phyloP scores from a whole-genome alignment of 306 rosid species.

The Lablab purpureus region DNA sequence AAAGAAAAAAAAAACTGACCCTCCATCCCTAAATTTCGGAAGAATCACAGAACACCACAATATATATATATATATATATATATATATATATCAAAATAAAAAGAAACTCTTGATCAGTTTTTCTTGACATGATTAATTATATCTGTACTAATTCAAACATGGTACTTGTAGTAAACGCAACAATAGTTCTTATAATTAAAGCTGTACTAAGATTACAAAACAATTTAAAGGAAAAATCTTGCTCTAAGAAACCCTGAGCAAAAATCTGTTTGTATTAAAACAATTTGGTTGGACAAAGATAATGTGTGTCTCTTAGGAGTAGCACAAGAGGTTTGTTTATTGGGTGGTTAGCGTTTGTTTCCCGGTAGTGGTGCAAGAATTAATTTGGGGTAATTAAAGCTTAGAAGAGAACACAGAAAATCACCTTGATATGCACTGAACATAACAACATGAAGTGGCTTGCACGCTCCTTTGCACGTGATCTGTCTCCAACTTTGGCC shows the following conservation, averaged over 20 bases:
- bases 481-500: slow-evolving; percentile 33
- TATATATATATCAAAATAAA: too few species aligned
- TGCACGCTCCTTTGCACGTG: slow-evolving; percentile 47
- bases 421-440: too few species aligned
- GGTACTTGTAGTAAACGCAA: too few species aligned
- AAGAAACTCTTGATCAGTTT: neutral
- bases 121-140: neutral
- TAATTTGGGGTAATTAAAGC: slow-evolving; percentile 25
- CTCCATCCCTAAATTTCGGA: neutral
- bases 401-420: neutral
- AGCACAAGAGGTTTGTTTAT: neutral
- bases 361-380: slow-evolving; percentile 40
- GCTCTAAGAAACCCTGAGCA: too few species aligned
- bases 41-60: neutral
- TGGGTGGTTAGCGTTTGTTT: slow-evolving; percentile 34
- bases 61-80: too few species aligned
- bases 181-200: neutral
- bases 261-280: neutral
- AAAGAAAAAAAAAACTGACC: neutral
- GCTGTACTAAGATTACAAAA: neutral
- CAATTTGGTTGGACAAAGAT: slow-evolving; percentile 35
- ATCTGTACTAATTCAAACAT: neutral
- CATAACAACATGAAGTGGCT: slow-evolving; percentile 29
- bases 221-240: neutral
- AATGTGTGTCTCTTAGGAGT: slow-evolving; percentile 11